phyloP scores from a whole-genome alignment of 1,139 yeast genomes.

The Saccharomycopsis hybrid region DNA sequence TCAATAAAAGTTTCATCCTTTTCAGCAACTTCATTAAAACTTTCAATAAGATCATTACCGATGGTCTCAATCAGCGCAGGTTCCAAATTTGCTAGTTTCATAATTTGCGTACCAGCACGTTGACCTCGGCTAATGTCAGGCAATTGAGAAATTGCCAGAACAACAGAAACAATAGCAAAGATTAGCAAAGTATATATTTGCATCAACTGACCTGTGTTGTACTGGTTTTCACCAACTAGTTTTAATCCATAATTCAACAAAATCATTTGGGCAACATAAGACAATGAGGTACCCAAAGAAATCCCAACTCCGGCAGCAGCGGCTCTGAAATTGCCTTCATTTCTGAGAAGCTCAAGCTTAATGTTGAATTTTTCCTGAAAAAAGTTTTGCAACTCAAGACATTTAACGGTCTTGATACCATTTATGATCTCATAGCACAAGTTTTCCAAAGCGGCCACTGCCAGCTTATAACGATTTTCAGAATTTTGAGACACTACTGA shows the following conservation, averaged over 20 bases:
- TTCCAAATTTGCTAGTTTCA: constrained; percentile 29
- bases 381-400: constrained; percentile 44
- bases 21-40: constrained; percentile 22
- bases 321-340: constrained; percentile 43
- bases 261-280: constrained; percentile 59
- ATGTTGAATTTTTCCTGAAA: constrained; percentile 32
- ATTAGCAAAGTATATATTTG: constrained; percentile 66
- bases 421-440: constrained; percentile 51
- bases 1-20: constrained; percentile 28
- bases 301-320: constrained; percentile 51
- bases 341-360: constrained; percentile 31
- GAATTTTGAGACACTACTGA: constrained; percentile 43
- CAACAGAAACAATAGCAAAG: constrained; percentile 65
- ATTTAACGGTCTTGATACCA: constrained; percentile 58
- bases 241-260: constrained; percentile 71
- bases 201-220: constrained; percentile 50
- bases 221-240: constrained; percentile 52
- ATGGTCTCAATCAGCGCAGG: not conserved
- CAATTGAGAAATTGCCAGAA: constrained; percentile 50
- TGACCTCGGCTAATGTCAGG: constrained; percentile 79
- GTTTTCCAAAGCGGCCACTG: constrained; percentile 47
- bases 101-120: constrained; percentile 51
- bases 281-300: constrained; percentile 47
- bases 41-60: not conserved
- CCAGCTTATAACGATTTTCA: constrained; percentile 57